Conservation (phyloP, 202 grass and related monocot genomes). For the Zizania palustris region DNA sequence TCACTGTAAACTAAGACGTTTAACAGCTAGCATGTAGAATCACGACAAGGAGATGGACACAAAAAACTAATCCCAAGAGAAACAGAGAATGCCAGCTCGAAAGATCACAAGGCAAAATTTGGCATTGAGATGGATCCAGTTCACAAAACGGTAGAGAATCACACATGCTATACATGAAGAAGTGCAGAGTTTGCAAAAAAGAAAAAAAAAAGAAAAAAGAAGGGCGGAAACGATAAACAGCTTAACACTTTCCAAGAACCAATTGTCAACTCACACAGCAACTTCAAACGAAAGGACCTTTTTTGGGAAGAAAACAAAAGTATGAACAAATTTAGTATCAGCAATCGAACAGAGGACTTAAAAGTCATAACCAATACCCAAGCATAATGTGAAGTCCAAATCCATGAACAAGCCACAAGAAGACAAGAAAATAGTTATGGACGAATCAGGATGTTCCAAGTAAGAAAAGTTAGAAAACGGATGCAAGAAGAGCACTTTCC, state of each 20-base stretch:
- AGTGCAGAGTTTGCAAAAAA: slow-evolving; percentile 3
- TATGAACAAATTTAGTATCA: slow-evolving; percentile 22
- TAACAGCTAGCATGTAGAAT: slow-evolving; percentile 37
- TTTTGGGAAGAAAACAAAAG: slow-evolving; percentile 21
- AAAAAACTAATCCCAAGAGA: slow-evolving; percentile 56
- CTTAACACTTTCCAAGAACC: slow-evolving; percentile 32
- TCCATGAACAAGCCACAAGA: slow-evolving; percentile 30
- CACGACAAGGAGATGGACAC: slow-evolving; percentile 40
- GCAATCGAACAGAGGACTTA: slow-evolving; percentile 14
- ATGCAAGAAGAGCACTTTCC: slow-evolving; percentile 15
- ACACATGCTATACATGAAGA: not conserved
- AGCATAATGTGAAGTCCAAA: slow-evolving; percentile 42
- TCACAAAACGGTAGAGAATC: slow-evolving; percentile 36
- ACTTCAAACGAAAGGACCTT: slow-evolving; percentile 2
- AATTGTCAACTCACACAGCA: slow-evolving; percentile 28
- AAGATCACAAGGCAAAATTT: slow-evolving; percentile 1
- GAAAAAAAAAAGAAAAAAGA: no score
- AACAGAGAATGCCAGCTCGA: slow-evolving; percentile 50
- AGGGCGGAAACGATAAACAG: slow-evolving; percentile 13
- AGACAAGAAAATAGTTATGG: slow-evolving; percentile 32
- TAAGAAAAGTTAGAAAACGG: slow-evolving; percentile 29
- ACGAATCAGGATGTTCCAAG: slow-evolving; percentile 20
- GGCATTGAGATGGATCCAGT: slow-evolving; percentile 20
- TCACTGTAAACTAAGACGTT: slow-evolving; percentile 35
- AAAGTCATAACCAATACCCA: slow-evolving; percentile 27